Evolutionary conservation across 164 flowering plant genomes (phyloP), one percentile per base, ranked within the genome.

Genomic region (Taxillus chinensis): DNA sequence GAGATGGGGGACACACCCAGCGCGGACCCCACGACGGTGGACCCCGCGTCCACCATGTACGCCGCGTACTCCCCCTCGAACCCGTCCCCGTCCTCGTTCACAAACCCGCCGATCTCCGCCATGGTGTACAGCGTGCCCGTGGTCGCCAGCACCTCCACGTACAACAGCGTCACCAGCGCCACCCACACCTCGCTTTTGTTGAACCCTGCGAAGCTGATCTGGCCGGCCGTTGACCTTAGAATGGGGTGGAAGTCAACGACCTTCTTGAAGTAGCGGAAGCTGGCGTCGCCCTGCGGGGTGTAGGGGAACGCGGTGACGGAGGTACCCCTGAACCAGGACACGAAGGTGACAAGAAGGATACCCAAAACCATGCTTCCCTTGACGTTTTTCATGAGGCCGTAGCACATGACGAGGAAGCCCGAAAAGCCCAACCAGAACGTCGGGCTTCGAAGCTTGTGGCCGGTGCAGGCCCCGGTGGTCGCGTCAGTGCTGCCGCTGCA

Each of bases 301-400:
- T 74, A 2, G 0, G 98, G 96, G 49, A 91, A 91, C 54, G 38
- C 48, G 16, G 98, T 85, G 5, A 91, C 93, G 8, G 60, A 39
- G 39, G 96, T 89, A 55, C 75, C 79, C 52, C 96, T 80, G 45
- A 87, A 61, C 95, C 93, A 89, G 39, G 95, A 90, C 39, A 90
- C 52, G 3, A 84, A 48, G 2, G 95, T 86, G 5, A 86, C 92
- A 61, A 86, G 79, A 0, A 89, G 55, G 55, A 91, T 82, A 5
- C 98, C 95, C 71, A 76, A 84, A 1, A 89, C 86, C 96, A 91
- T 89, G 70, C 96, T 81, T 2, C 98, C 96, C 62, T 85, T 89
- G 0, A 82, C 59, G 1, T 83, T 63, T 74, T 89, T 85, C 86
- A 83, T 83, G 12, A 84, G 57, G 55, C 92, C 80, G 67, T 72